Evolutionary conservation across 2,329 filamentous ascomycete species (phyloP).

Genomic region (Cytospora mali): DNA sequence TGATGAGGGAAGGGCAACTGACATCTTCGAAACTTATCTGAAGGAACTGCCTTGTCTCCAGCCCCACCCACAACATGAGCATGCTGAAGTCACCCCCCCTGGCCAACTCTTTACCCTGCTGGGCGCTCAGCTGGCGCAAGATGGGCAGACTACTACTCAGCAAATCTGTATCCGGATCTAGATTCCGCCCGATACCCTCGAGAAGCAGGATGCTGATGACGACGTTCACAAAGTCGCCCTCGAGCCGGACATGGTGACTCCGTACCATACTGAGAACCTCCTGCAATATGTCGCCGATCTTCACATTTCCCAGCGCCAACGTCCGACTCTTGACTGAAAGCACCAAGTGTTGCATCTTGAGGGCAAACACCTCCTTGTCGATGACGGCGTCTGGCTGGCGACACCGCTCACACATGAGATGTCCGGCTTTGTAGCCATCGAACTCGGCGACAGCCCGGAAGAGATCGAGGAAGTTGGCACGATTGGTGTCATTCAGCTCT

Average conservation of each 20-base stretch:
- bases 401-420: constrained; percentile 94
- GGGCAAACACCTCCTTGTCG: constrained; percentile 85
- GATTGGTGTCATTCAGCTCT: constrained; percentile 83
- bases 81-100: constrained; percentile 78
- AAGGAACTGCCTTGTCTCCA: constrained; percentile 86
- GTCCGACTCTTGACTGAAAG: constrained; percentile 88
- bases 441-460: constrained; percentile 97
- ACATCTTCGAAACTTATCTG: constrained; percentile 89
- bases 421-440: constrained; percentile 91
- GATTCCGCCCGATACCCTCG: constrained; percentile 86
- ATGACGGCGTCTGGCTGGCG: constrained; percentile 89
- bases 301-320: constrained; percentile 89
- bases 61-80: constrained; percentile 86
- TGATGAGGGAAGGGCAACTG: constrained; percentile 40
- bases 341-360: constrained; percentile 97
- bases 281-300: constrained; percentile 92
- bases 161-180: constrained; percentile 86
- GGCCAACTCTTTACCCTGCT: constrained; percentile 70
- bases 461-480: constrained; percentile 88
- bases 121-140: constrained; percentile 80
- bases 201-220: constrained; percentile 92
- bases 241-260: constrained; percentile 86
- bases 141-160: constrained; percentile 88
- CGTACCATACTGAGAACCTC: constrained; percentile 91
- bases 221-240: constrained; percentile 98